Evolutionary conservation across 2,329 filamentous ascomycete genomes (phyloP), one percentile per base, ranked within the genome.

Genomic region (Fusarium sp.): DNA sequence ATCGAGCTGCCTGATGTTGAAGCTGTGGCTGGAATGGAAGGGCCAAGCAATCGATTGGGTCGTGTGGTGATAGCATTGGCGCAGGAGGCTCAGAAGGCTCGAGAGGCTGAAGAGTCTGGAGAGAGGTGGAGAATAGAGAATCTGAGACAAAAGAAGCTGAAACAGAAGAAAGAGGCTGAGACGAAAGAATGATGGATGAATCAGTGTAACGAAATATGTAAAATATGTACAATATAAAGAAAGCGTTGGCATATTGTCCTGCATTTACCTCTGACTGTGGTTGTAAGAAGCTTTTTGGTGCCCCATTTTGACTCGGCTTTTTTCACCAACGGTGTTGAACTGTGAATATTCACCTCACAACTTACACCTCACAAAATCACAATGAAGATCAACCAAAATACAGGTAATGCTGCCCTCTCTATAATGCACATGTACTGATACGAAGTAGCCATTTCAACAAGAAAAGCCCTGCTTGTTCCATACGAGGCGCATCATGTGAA

Each of bases 401-500:
- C 79, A 58, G 84, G 86, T 85, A 67, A 21, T 74, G 52, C 12
- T n/a, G 25, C n/a, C 1, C 14, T 16, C 15, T 18, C 8, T 7
- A 23, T 11, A 16, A 21, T 10, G 8, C 5, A 14, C 6, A 19
- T 14, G 8, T 2, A 46, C 68, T 63, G 61, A 58, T 11, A 7
- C 0, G 14, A 2, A 21, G 23, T 74, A 97, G 94, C 91, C 23
- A 83, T 97, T 37, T 86, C 88, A 7, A 92, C 92, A 3, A 82
- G 87, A 9, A 85, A 85, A 55, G 84, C 93, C 48, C 87, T 97
- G 23, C 87, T 98, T 15, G 94, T 97, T 15, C 95, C 95, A 0
- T 98, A 98, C 82, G 91, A 92, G 70, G 82, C 86, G 41, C 92
- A 91, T 78, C 95, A 98, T 84, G 95, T 98, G 29, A 86, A 87